Evolutionary conservation across 2,329 filamentous ascomycete species (phyloP).

Genomic region (Zymoseptoria passerinii): DNA sequence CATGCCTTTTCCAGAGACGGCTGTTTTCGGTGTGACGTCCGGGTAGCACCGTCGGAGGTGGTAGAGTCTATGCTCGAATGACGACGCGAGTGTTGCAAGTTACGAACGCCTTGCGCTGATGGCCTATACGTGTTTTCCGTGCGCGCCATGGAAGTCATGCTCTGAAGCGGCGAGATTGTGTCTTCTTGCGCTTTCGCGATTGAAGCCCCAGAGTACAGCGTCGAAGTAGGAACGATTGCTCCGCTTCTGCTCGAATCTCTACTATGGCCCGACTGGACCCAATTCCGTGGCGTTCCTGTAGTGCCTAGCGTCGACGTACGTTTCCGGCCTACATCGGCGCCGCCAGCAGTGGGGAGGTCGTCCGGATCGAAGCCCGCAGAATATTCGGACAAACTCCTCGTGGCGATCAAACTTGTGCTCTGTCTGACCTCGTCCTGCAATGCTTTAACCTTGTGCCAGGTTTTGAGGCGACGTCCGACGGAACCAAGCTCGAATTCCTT

Average conservation of each 20-base stretch:
- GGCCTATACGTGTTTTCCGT: slow-evolving; percentile 27
- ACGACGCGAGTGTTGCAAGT: slow-evolving; percentile 69
- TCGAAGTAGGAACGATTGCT: slow-evolving; percentile 6
- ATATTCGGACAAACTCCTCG: slow-evolving; percentile 33
- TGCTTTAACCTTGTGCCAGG: slow-evolving; percentile 91
- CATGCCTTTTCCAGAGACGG: slow-evolving; percentile 52
- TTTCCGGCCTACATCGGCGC: slow-evolving; percentile 38
- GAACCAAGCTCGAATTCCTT: slow-evolving; percentile 91
- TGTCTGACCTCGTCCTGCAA: slow-evolving; percentile 79
- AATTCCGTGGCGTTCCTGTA: slow-evolving; percentile 11
- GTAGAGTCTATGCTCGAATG: slow-evolving; percentile 76
- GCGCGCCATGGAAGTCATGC: slow-evolving; percentile 26
- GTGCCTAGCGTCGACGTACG: slow-evolving; percentile 37
- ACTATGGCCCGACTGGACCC: not conserved
- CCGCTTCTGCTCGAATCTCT: slow-evolving; percentile 6
- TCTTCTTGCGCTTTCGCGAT: slow-evolving; percentile 30
- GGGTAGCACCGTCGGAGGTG: slow-evolving; percentile 31
- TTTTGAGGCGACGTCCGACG: slow-evolving; percentile 80
- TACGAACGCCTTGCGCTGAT: slow-evolving; percentile 30
- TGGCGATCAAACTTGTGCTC: slow-evolving; percentile 37
- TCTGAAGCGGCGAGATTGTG: slow-evolving; percentile 24
- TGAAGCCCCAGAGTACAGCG: slow-evolving; percentile 19
- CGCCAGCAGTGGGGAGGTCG: slow-evolving; percentile 24
- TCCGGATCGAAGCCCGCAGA: slow-evolving; percentile 32
- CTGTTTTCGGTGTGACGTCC: slow-evolving; percentile 45